Conservation (phyloP, 176 grass and related monocot species). For the Ensete glaucum region DNA sequence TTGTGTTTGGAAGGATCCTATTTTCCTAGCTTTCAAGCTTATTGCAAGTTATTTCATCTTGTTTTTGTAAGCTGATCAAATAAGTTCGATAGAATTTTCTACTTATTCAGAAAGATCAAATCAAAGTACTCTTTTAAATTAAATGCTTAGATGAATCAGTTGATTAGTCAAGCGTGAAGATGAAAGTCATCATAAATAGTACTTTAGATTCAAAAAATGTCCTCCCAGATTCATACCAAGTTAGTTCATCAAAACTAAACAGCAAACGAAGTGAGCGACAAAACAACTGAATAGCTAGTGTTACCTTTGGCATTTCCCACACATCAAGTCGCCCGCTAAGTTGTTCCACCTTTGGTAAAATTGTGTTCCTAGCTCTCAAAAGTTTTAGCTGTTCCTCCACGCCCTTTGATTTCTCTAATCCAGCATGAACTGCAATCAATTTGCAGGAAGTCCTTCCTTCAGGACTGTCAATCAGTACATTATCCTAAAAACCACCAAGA, state of each 20-base stretch:
- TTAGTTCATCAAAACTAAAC: conserved; percentile 3
- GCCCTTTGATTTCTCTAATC: conserved; percentile 46
- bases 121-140: too few relatives aligned
- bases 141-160: not conserved
- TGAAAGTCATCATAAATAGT: too few relatives aligned
- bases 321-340: conserved; percentile 65
- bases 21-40: too few relatives aligned
- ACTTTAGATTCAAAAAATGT: not conserved
- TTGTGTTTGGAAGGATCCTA: too few relatives aligned
- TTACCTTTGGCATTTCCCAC: conserved; percentile 72
- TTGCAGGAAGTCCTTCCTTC: conserved; percentile 57
- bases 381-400: conserved; percentile 60
- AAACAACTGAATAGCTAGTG: not conserved
- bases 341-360: conserved; percentile 45
- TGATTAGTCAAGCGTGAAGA: too few relatives aligned
- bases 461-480: conserved; percentile 46
- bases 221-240: not conserved
- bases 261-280: not conserved
- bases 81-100: too few relatives aligned
- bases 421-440: conserved; percentile 80
- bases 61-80: too few relatives aligned
- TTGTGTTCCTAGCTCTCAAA: conserved; percentile 56
- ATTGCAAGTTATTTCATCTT: too few relatives aligned
- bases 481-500: conserved; percentile 42
- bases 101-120: not conserved